phyloP scores from a whole-genome alignment of 257 asterid genomes.

The Leptodermis oblonga region DNA sequence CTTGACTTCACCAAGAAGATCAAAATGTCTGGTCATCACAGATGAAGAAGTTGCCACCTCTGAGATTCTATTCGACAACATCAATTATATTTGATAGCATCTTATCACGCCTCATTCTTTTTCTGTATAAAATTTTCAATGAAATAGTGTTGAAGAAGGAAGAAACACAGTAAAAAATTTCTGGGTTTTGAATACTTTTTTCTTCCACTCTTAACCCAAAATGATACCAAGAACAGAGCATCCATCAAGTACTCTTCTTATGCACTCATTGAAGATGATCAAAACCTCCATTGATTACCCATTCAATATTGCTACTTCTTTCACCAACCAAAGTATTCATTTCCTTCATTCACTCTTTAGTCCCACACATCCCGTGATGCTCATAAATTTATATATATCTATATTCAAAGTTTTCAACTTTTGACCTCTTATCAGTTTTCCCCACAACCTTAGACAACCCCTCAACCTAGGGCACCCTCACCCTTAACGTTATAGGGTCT shows the following conservation, averaged over 20 bases:
- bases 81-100: not conserved
- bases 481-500: no score
- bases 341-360: not conserved
- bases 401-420: slow-evolving; percentile 21
- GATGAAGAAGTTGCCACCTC: not conserved
- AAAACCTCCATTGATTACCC: slow-evolving; percentile 1
- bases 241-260: no score
- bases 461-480: no score
- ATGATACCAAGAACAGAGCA: not conserved
- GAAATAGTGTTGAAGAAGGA: no score
- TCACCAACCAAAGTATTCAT: slow-evolving; percentile 3
- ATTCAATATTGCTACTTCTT: slow-evolving; percentile 2
- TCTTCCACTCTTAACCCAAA: not conserved
- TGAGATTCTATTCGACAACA: not conserved
- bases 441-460: not conserved
- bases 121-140: not conserved
- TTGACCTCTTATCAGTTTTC: slow-evolving; percentile 19
- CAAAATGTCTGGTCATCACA: no score
- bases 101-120: not conserved
- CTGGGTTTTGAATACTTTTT: not conserved
- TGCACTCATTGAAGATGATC: not conserved
- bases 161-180: no score
- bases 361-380: slow-evolving; percentile 8
- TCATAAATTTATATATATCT: slow-evolving; percentile 15
- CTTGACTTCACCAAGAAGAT: no score